Percentiles rank a stretch among this genome's conserved stretches.
phyloP scores from a whole-genome alignment of 306 rosid genomes.

The Trifolium subterraneum region DNA sequence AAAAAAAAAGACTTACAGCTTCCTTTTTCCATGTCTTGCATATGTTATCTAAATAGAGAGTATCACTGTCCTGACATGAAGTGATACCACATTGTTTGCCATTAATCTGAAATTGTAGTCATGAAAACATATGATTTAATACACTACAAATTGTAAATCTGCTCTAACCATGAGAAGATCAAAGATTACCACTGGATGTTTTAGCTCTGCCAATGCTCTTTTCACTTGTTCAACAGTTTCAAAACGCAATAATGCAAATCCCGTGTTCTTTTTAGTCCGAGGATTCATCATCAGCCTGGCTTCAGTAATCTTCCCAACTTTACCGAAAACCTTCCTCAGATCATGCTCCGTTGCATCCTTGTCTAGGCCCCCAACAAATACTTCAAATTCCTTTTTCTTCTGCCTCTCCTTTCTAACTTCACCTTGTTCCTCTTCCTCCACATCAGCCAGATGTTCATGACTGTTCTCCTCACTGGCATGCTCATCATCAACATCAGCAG shows the following conservation, averaged over 20 bases:
- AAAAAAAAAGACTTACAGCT: constrained; percentile 70
- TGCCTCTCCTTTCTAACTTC: constrained; percentile 77
- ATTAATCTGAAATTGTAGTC: constrained; percentile 80
- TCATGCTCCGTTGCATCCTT: constrained; percentile 87
- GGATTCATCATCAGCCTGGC: constrained; percentile 88
- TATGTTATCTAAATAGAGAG: constrained; percentile 90
- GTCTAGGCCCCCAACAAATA: constrained; percentile 95
- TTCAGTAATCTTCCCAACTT: constrained; percentile 82
- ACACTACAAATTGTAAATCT: constrained; percentile 37
- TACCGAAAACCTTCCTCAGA: constrained; percentile 71
- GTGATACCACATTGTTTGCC: constrained; percentile 96
- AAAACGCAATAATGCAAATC: constrained; percentile 94
- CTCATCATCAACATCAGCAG: constrained; percentile 41
- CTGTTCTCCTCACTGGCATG: constrained; percentile 57
- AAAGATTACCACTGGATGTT: constrained; percentile 81
- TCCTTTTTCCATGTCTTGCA: constrained; percentile 94
- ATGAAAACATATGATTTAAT: constrained; percentile 48
- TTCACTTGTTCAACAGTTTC: constrained; percentile 84
- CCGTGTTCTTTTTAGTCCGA: constrained; percentile 89
- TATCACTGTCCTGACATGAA: constrained; percentile 82
- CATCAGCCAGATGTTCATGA: constrained; percentile 65
- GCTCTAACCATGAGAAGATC: constrained; percentile 46
- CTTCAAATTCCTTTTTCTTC: constrained; percentile 86
- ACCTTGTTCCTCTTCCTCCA: constrained; percentile 66
- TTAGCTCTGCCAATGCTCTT: constrained; percentile 81